Evolutionary conservation across 768 basidiomycete species (phyloP).

Genomic region (Phanerochaete sordida): DNA sequence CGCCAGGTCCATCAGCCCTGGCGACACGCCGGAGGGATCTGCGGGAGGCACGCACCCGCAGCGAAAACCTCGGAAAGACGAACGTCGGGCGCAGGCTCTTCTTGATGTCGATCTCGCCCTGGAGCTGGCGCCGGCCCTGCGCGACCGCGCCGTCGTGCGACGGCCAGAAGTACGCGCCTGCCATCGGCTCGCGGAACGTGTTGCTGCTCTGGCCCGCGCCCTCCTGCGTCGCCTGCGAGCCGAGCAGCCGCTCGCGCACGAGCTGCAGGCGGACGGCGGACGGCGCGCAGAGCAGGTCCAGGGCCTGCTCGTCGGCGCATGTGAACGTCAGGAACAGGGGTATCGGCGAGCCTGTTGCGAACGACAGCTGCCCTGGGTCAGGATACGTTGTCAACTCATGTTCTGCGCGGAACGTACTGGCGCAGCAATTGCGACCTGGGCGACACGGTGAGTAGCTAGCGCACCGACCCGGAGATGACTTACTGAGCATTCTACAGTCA

Average conservation of each 20-base stretch:
- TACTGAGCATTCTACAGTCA: conserved; percentile 31
- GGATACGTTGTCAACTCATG: not conserved
- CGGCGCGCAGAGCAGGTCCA: conserved; percentile 45
- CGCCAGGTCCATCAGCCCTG: conserved; percentile 1
- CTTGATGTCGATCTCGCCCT: conserved; percentile 51
- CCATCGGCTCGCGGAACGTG: conserved; percentile 38
- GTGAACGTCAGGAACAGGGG: conserved; percentile 47
- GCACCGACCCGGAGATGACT: conserved; percentile 8
- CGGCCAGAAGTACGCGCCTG: conserved; percentile 50
- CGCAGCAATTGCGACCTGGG: conserved; percentile 45
- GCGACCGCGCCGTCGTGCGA: conserved; percentile 28
- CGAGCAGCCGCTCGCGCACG: conserved; percentile 44
- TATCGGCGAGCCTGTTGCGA: conserved; percentile 47
- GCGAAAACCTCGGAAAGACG: conserved; percentile 41
- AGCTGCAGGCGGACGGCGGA: conserved; percentile 40
- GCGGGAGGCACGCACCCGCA: conserved; percentile 36
- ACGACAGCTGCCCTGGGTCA: conserved; percentile 37
- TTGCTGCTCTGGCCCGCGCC: conserved; percentile 41
- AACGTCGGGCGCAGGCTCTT: conserved; percentile 41
- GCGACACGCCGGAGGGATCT: not conserved
- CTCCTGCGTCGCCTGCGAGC: conserved; percentile 42
- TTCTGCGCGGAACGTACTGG: conserved; percentile 32
- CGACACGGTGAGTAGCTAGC: not conserved
- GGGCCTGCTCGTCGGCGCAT: conserved; percentile 41
- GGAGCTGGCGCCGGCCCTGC: conserved; percentile 34